Percentiles rank a stretch among this genome's conserved stretches.
Conservation (phyloP, 306 rosid species). For the Styphnolobium japonicum region DNA sequence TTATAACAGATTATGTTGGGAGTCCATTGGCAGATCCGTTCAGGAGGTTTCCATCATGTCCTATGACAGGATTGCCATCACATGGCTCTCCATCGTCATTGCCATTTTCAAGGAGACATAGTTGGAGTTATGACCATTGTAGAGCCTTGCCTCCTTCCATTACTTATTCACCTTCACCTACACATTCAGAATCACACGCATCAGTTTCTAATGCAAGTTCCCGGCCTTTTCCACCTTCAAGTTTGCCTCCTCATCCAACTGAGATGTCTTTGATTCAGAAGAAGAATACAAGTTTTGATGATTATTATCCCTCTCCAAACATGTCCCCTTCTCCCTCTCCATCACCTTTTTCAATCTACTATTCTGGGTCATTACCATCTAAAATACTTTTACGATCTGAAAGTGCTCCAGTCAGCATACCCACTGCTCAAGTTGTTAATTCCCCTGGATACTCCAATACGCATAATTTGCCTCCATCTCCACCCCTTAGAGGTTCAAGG, state of each 20-base stretch:
- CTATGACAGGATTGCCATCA: constrained; percentile 44
- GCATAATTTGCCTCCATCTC: constrained; percentile 61
- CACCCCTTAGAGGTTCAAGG: constrained; percentile 43
- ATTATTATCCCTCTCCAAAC: constrained; percentile 56
- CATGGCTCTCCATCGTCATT: constrained; percentile 54
- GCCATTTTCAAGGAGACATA: constrained; percentile 56
- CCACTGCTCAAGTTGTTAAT: constrained; percentile 38
- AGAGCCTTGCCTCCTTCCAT: constrained; percentile 58
- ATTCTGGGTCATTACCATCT: constrained; percentile 48
- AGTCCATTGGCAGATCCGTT: constrained; percentile 75
- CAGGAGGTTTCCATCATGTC: constrained; percentile 58
- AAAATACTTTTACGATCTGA: constrained; percentile 62
- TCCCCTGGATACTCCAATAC: constrained; percentile 42
- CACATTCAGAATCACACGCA: constrained; percentile 58
- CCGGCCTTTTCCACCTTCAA: constrained; percentile 47
- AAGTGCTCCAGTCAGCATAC: constrained; percentile 76
- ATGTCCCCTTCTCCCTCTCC: constrained; percentile 51
- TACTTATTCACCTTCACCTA: constrained; percentile 66
- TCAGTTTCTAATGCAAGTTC: constrained; percentile 43
- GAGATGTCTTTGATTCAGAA: constrained; percentile 51
- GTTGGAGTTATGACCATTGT: constrained; percentile 64
- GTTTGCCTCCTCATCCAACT: constrained; percentile 70
- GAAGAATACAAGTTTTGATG: constrained; percentile 55
- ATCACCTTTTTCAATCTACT: constrained; percentile 60
- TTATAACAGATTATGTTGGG: constrained; percentile 80